Evolutionary conservation across 768 basidiomycete genomes (phyloP).

Genomic region (Amanita subjunquillea): DNA sequence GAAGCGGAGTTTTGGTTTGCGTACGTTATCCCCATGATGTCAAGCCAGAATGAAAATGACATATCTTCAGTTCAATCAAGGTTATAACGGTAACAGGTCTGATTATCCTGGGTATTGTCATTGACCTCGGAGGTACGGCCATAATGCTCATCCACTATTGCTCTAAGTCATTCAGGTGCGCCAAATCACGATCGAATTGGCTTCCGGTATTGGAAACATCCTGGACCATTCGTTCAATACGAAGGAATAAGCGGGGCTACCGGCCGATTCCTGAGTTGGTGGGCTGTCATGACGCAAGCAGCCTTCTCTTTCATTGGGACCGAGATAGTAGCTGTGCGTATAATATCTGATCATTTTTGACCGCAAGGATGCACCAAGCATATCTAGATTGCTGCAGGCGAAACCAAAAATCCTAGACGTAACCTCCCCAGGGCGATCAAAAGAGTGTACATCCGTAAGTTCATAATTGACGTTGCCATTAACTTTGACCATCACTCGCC

Average conservation of each 20-base stretch:
- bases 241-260: constrained; percentile 49
- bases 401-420: constrained; percentile 78
- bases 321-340: constrained; percentile 76
- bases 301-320: constrained; percentile 92
- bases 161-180: constrained; percentile 41
- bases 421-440: constrained; percentile 55
- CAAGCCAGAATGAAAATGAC: neutral
- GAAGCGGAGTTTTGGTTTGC: constrained; percentile 86
- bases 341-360: constrained; percentile 14
- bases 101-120: constrained; percentile 58
- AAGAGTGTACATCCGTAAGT: constrained; percentile 59
- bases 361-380: neutral
- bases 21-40: constrained; percentile 32
- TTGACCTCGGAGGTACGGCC: constrained; percentile 64
- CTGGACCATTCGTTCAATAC: constrained; percentile 81
- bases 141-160: neutral
- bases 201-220: constrained; percentile 78
- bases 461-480: constrained; percentile 9
- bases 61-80: constrained; percentile 56
- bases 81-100: constrained; percentile 75
- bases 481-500: constrained; percentile 41
- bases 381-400: constrained; percentile 72
- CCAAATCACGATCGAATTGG: constrained; percentile 68
- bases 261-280: constrained; percentile 63
- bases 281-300: constrained; percentile 64